Evolutionary conservation across 2,329 filamentous ascomycete genomes (phyloP), one percentile per base, ranked within the genome.

Genomic region (Monilinia polystroma): DNA sequence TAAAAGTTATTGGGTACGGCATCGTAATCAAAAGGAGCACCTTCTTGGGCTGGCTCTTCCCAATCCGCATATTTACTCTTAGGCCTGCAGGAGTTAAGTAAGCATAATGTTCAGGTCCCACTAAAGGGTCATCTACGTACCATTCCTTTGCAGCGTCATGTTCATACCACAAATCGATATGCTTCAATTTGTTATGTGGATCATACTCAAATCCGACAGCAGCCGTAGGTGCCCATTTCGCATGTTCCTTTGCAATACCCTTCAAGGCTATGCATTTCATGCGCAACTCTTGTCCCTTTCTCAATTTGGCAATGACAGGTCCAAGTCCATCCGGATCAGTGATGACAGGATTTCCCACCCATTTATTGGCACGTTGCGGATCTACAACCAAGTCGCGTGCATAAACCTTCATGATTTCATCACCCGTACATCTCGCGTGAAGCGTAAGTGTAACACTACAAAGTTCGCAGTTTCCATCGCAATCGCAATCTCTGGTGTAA

Each of bases 191-290:
- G 81, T 99, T 99, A 79, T 96, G 91, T 68, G 95, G 95, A 77
- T 99, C 95, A 79, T 99, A 99, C 79, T 99, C 95, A 77, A 99
- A 99, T 32, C 92, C 93, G 52, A 99, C 89, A 4, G 95, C 95
- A 52, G 93, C 86, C 47, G 91, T 94, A 2, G 95, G 93, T 75
- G 92, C 91, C 95, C 95, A 99, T 79, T 99, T 99, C 12, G 95
- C 92, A 79, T 99, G 95, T 78, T 99, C 95, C 83, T 99, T 99
- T 49, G 94, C 93, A 71, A 98, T 98, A 1, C 95, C 95, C 84
- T 98, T 98, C 84, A 97, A 97, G 62, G 94, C 95, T 71, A 97
- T 90, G 77, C 94, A 98, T 69, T 87, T 91, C 76, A 99, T 86
- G 77, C 92, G 90, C 68, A 99, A 81, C 79, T 97, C 93, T 80